These are phyloP conservation scores for Coniochaeta sp. DNA, from an alignment of 2,329 filamentous ascomycete genomes.

Conservation along the genomic window DNA sequence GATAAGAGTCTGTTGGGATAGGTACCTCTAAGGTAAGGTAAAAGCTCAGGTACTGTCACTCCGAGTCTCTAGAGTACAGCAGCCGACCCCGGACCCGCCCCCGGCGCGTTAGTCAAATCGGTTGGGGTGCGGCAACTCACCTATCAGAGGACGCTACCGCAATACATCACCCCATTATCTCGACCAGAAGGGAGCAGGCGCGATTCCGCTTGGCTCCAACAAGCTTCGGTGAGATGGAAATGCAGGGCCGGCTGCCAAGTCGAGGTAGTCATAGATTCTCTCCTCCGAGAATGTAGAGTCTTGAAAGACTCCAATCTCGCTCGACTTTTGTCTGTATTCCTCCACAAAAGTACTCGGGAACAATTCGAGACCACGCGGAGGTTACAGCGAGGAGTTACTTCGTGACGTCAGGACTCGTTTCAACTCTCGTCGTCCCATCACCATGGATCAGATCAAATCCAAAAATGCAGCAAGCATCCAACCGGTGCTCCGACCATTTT, in stretches of 20 bases:
- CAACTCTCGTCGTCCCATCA: neutral
- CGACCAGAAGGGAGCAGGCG: neutral
- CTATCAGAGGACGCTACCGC: neutral
- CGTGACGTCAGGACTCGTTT: neutral
- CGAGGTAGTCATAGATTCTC: too few relatives aligned
- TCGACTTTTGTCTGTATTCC: too few relatives aligned
- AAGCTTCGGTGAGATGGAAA: neutral
- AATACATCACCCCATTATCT: too few relatives aligned
- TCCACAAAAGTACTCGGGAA: too few relatives aligned
- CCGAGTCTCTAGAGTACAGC: too few relatives aligned
- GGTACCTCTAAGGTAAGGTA: too few relatives aligned
- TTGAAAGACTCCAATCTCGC: too few relatives aligned
- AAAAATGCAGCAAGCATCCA: neutral
- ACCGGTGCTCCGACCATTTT: conserved; percentile 5
- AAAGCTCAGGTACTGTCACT: too few relatives aligned
- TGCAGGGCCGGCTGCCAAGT: too few relatives aligned
- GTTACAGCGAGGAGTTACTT: neutral
- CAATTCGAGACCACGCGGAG: neutral
- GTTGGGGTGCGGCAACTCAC: neutral
- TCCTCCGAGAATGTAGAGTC: too few relatives aligned
- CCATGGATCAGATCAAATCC: neutral
- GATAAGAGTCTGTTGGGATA: too few relatives aligned
- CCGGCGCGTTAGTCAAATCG: neutral
- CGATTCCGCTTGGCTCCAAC: neutral
- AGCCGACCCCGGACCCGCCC: neutral